Conservation (phyloP, 805 yeast species). For the Naumovozyma dairenensis region DNA sequence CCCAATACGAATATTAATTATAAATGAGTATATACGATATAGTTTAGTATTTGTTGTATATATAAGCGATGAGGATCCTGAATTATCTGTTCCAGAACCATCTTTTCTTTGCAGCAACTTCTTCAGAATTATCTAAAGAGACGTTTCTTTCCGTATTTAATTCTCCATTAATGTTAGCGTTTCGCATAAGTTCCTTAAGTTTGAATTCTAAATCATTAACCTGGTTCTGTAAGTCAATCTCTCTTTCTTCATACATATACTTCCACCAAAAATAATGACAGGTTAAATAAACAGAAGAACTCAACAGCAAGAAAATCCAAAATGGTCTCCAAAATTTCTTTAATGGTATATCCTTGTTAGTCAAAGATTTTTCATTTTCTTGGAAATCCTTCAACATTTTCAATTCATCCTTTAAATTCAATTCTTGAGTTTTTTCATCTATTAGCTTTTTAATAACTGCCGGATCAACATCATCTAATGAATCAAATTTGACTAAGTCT, state of each 20-base stretch:
- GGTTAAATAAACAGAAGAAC: conserved; percentile 23
- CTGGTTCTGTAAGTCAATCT: conserved; percentile 12
- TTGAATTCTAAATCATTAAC: conserved; percentile 15
- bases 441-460: conserved; percentile 22
- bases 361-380: conserved; percentile 12
- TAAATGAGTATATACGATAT: too few species aligned
- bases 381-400: conserved; percentile 18
- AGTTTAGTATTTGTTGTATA: too few species aligned
- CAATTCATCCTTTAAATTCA: conserved; percentile 23
- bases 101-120: too few species aligned
- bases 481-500: conserved; percentile 24
- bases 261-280: conserved; percentile 26
- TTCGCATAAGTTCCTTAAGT: too few species aligned
- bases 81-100: too few species aligned
- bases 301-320: conserved; percentile 26
- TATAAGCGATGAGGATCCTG: too few species aligned
- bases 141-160: too few species aligned
- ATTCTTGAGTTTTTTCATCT: conserved; percentile 23
- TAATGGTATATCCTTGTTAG: conserved; percentile 6
- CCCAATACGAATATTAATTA: too few species aligned
- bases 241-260: conserved; percentile 22
- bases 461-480: conserved; percentile 28
- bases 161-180: too few species aligned
- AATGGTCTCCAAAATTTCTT: conserved; percentile 22
- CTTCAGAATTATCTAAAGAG: too few species aligned